Percentiles rank a stretch among this genome's conserved stretches.
Evolutionary conservation across 1,284 basidiomycete genomes (phyloP).

Genomic region (Mycocalia duriaeana): DNA sequence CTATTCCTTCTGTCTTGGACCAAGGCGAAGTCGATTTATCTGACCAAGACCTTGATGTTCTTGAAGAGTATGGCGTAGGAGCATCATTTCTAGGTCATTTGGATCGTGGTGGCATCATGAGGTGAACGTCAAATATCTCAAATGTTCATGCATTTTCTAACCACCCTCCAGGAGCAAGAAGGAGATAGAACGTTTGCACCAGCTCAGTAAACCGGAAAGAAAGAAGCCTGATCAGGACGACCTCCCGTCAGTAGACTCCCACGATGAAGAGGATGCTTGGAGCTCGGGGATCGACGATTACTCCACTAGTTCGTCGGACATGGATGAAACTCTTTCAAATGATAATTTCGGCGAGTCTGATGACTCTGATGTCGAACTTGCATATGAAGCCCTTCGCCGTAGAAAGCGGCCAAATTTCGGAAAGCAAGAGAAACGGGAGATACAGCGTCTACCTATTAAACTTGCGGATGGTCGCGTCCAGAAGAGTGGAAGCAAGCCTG

Average conservation of each 20-base stretch:
- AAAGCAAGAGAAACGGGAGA: conserved; percentile 40
- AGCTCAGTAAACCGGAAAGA: conserved; percentile 55
- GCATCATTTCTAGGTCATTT: conserved; percentile 57
- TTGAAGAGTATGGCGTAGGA: conserved; percentile 54
- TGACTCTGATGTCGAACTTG: conserved; percentile 66
- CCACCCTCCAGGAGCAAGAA: conserved; percentile 64
- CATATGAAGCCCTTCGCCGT: conserved; percentile 61
- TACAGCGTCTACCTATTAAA: conserved; percentile 82
- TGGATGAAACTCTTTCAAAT: conserved; percentile 7
- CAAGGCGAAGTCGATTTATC: conserved; percentile 50
- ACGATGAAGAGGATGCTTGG: conserved; percentile 51
- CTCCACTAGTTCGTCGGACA: conserved; percentile 6
- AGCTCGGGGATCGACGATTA: conserved; percentile 34
- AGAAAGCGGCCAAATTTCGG: conserved; percentile 43
- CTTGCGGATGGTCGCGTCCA: conserved; percentile 74
- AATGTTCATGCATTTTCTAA: too few relatives aligned
- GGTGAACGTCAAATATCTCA: conserved; percentile 36
- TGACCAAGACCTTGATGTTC: conserved; percentile 57
- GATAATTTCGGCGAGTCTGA: conserved; percentile 18
- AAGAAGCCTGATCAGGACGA: conserved; percentile 41
- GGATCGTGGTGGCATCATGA: conserved; percentile 67
- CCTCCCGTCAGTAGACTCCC: conserved; percentile 62
- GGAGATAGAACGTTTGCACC: conserved; percentile 61
- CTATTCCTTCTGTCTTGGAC: conserved; percentile 45
- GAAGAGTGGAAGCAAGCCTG: conserved; percentile 42